phyloP scores from a whole-genome alignment of 345 rosid genomes.

The Cardamine occulta region DNA sequence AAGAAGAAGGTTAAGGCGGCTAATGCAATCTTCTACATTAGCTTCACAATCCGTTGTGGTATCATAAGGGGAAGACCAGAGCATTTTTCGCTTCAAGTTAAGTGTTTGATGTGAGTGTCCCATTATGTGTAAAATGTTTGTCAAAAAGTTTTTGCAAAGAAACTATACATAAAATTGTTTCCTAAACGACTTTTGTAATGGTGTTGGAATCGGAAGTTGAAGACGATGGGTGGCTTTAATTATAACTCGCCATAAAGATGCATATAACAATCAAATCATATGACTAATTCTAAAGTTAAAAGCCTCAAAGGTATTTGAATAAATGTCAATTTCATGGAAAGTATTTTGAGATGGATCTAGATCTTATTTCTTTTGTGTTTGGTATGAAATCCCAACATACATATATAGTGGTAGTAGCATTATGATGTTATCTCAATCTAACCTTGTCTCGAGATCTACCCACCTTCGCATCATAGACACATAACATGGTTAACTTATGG shows the following conservation, averaged over 20 bases:
- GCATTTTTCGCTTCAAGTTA: too few relatives aligned
- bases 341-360: neutral
- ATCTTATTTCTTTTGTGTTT: neutral
- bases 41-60: too few relatives aligned
- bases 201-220: neutral
- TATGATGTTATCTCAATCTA: neutral
- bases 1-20: too few relatives aligned
- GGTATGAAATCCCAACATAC: neutral
- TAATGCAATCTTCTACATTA: too few relatives aligned
- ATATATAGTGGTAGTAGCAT: neutral
- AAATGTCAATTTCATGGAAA: neutral
- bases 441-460: neutral
- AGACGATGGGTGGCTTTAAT: neutral
- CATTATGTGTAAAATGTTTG: neutral
- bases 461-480: neutral
- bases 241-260: neutral
- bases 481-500: neutral
- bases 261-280: neutral
- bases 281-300: neutral
- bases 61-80: neutral
- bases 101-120: neutral
- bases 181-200: neutral
- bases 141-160: neutral
- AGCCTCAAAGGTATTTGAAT: neutral
- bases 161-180: neutral